phyloP scores from a whole-genome alignment of 805 yeast genomes.

The Hanseniaspora lachancei region DNA sequence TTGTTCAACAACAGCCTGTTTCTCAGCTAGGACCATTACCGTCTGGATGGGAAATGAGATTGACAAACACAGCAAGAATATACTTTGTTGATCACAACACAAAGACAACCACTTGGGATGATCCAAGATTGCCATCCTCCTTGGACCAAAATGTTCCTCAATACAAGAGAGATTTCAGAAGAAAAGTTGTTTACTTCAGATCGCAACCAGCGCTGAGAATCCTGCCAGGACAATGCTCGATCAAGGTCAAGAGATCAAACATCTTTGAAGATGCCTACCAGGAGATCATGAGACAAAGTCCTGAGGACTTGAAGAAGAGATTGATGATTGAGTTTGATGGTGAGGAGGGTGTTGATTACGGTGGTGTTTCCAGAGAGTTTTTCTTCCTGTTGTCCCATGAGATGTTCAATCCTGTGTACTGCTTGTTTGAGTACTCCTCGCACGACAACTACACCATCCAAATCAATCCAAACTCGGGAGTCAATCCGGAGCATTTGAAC shows the following conservation, averaged over 20 bases:
- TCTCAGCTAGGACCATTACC: constrained; percentile 96
- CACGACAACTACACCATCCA: constrained; percentile 96
- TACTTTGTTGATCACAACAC: constrained; percentile 98
- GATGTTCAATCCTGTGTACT: constrained; percentile 96
- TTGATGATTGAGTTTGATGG: constrained; percentile 97
- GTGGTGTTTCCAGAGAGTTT: constrained; percentile 97
- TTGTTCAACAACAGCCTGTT: constrained; percentile 95
- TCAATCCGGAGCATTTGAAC: constrained; percentile 94
- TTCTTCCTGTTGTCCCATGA: constrained; percentile 93
- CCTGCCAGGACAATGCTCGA: constrained; percentile 96
- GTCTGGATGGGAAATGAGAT: constrained; percentile 99
- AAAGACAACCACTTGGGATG: constrained; percentile 99
- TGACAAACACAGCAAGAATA: constrained; percentile 95
- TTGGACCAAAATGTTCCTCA: constrained; percentile 97
- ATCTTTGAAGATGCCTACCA: constrained; percentile 96
- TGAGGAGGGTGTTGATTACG: constrained; percentile 98
- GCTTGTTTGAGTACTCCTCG: constrained; percentile 92
- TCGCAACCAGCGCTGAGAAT: constrained; percentile 96
- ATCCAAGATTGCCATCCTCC: constrained; percentile 93
- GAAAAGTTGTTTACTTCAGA: constrained; percentile 93
- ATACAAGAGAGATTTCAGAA: constrained; percentile 95
- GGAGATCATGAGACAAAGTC: constrained; percentile 97
- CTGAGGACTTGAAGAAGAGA: constrained; percentile 94
- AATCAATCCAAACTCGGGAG: constrained; percentile 92
- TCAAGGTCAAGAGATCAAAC: constrained; percentile 91